Conservation (phyloP, 768 basidiomycete genomes). For the Suillus subaureus region DNA sequence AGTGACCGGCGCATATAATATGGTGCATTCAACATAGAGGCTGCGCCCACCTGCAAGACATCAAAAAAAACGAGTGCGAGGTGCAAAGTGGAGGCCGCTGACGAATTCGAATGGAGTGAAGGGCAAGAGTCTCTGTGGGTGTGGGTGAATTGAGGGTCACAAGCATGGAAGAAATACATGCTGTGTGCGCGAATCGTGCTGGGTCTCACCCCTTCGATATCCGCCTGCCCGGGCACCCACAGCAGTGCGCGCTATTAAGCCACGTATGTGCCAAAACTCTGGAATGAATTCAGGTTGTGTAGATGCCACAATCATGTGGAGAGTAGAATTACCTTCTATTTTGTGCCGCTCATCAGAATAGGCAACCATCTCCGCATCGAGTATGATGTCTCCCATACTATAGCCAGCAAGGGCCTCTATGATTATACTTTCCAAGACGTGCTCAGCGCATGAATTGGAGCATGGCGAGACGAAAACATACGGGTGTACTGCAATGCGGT, state of each 20-base stretch:
- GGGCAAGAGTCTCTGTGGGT: constrained; percentile 38
- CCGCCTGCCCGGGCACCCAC: constrained; percentile 47
- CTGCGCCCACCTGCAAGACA: constrained; percentile 67
- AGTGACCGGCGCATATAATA: constrained; percentile 62
- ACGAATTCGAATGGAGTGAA: constrained; percentile 45
- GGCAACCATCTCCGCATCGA: constrained; percentile 92
- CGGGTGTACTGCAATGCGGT: constrained; percentile 68
- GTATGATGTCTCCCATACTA: constrained; percentile 46
- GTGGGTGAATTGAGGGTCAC: constrained; percentile 34
- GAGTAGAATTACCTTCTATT: constrained; percentile 65
- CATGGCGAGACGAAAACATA: constrained; percentile 20
- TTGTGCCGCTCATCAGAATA: constrained; percentile 56
- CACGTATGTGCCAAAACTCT: constrained; percentile 81
- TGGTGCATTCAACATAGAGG: constrained; percentile 52
- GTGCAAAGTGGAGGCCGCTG: constrained; percentile 44
- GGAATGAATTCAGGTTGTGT: neutral
- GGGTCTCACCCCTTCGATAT: constrained; percentile 16
- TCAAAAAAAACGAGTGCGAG: constrained; percentile 90
- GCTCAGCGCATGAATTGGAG: constrained; percentile 7
- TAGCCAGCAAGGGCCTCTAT: constrained; percentile 53
- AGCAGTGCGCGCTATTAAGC: constrained; percentile 60
- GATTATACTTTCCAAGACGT: constrained; percentile 48
- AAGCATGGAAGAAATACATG: constrained; percentile 20
- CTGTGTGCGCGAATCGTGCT: constrained; percentile 25
- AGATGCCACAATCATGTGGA: neutral